Percentiles rank a stretch among this genome's conserved stretches.
phyloP scores from a whole-genome alignment of 202 grass and related monocot genomes.

The Miscanthus sacchariflorus region DNA sequence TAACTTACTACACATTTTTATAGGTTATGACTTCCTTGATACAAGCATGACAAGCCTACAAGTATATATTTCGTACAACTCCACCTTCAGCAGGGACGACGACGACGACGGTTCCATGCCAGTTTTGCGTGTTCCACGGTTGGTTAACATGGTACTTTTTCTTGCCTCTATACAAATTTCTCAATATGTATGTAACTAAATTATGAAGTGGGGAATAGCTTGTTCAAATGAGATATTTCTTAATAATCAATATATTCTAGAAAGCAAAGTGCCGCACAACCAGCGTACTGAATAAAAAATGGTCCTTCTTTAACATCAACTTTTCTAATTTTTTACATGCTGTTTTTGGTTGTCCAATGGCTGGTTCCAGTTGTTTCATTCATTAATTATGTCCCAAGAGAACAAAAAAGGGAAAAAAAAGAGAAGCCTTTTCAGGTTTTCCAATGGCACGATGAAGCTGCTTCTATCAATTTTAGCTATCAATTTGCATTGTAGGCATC shows the following conservation, averaged over 20 bases:
- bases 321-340: no score
- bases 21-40: slow-evolving; percentile 92
- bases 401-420: no score
- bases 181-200: background rate
- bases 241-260: no score
- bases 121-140: slow-evolving; percentile 74
- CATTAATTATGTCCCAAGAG: slow-evolving; percentile 12
- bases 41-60: slow-evolving; percentile 62
- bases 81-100: slow-evolving; percentile 66
- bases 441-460: no score
- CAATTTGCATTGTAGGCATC: slow-evolving; percentile 59
- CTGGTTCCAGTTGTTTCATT: background rate
- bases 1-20: background rate
- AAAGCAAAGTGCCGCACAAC: no score
- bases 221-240: background rate
- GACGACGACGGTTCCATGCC: slow-evolving; percentile 52
- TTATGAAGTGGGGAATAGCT: background rate
- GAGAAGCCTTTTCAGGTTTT: no score
- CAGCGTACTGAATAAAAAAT: no score
- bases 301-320: no score
- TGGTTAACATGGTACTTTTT: slow-evolving; percentile 74
- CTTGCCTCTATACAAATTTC: background rate
- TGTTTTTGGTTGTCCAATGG: no score
- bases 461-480: no score
- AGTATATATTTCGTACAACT: slow-evolving; percentile 80